phyloP scores from a whole-genome alignment of 2,329 filamentous ascomycete genomes.

The Fusarium denticulatum region DNA sequence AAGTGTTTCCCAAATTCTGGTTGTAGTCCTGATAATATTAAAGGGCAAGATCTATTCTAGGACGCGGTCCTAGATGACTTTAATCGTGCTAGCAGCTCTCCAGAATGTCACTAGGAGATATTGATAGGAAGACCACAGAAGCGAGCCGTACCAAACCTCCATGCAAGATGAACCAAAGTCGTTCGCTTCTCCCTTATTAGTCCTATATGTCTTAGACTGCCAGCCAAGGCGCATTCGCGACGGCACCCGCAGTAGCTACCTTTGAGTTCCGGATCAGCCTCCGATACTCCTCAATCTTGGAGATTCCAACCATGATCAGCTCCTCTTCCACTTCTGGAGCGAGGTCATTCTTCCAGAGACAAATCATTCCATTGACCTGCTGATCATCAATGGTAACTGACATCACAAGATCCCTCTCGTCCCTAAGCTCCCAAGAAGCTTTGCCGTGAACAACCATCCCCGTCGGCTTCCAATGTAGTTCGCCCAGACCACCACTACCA shows the following conservation, averaged over 20 bases:
- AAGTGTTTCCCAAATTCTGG: accelerated
- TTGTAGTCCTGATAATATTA: not conserved
- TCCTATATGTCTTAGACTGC: not conserved
- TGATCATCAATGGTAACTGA: not conserved
- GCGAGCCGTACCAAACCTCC: not conserved
- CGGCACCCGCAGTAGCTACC: not conserved
- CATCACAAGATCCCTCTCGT: not conserved
- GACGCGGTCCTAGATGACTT: not conserved
- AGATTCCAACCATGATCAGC: not conserved
- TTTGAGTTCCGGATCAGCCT: not conserved
- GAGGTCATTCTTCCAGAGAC: not conserved
- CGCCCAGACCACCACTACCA: not conserved
- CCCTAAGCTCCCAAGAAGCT: not conserved
- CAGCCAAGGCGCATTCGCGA: not conserved
- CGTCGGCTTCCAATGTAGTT: not conserved
- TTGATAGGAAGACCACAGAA: too few species aligned
- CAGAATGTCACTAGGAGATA: not conserved
- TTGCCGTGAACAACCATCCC: not conserved
- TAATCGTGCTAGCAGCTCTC: not conserved
- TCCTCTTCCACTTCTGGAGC: not conserved
- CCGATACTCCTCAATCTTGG: not conserved
- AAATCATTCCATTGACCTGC: not conserved
- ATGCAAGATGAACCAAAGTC: not conserved
- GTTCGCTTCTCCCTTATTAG: too few species aligned
- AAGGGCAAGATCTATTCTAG: not conserved